Percentiles rank a stretch among this genome's conserved stretches.
These are phyloP conservation scores for Lentinus tigrinus DNA, from an alignment of 768 basidiomycete genomes.

Conservation along the genomic window DNA sequence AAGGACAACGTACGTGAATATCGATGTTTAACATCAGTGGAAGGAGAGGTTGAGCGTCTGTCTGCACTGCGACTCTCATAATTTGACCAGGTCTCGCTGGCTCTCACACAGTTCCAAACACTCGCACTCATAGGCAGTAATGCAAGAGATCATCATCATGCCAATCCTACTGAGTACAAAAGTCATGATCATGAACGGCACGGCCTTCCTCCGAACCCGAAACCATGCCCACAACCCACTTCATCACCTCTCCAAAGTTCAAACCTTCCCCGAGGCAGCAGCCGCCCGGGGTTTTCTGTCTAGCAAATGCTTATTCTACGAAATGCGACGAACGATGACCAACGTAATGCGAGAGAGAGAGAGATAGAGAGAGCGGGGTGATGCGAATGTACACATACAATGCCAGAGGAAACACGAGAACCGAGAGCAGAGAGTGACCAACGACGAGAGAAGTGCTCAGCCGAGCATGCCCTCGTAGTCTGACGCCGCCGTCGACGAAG, in stretches of 20 bases:
- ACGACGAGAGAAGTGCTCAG: slow-evolving; percentile 15
- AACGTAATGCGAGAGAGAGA: slow-evolving; percentile 4
- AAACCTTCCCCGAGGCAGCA: neutral
- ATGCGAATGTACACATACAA: slow-evolving; percentile 13
- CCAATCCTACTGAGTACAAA: slow-evolving; percentile 7
- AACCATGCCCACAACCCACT: neutral
- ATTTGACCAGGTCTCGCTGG: too few species aligned
- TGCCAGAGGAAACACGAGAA: neutral
- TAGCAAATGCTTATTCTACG: slow-evolving; percentile 1
- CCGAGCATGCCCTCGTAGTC: slow-evolving; percentile 34
- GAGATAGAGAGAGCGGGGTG: slow-evolving; percentile 6
- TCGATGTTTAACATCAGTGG: too few species aligned
- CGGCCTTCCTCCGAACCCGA: neutral
- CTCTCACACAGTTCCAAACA: neutral
- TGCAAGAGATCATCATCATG: slow-evolving; percentile 6
- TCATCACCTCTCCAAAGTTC: neutral
- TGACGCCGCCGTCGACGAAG: slow-evolving; percentile 33
- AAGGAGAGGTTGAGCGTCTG: neutral
- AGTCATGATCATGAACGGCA: slow-evolving; percentile 10
- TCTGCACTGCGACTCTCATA: neutral
- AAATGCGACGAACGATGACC: neutral
- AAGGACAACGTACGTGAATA: too few species aligned
- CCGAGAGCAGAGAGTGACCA: neutral
- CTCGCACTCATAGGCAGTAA: neutral
- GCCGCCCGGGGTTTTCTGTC: neutral